phyloP scores from a whole-genome alignment of 1,284 basidiomycete species.

The Trametes polyzona region DNA sequence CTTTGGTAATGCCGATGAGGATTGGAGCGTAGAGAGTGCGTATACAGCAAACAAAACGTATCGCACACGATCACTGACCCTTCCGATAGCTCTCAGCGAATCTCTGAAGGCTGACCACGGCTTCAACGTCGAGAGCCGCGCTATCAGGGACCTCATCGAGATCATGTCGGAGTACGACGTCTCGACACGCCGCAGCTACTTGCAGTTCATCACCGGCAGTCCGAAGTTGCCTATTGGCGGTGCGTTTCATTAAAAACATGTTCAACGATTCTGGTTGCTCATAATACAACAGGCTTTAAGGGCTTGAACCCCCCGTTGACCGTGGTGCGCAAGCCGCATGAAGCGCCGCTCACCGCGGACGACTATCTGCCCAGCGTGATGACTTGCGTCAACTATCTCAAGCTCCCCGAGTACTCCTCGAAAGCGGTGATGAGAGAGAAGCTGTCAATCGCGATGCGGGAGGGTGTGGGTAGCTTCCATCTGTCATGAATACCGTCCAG shows the following conservation, averaged over 20 bases:
- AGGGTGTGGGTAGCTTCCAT: constrained; percentile 95
- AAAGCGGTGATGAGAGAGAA: constrained; percentile 83
- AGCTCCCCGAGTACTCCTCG: constrained; percentile 91
- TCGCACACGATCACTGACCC: constrained; percentile 4
- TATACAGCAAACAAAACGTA: constrained; percentile 19
- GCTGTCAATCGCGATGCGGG: constrained; percentile 80
- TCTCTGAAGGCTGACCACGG: constrained; percentile 98
- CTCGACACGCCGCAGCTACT: constrained; percentile 80
- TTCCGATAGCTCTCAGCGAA: constrained; percentile 76
- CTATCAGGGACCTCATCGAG: constrained; percentile 87
- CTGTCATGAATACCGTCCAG: constrained; percentile 63
- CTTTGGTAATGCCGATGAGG: constrained; percentile 94
- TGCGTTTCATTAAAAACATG: constrained; percentile 40
- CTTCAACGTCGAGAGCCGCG: constrained; percentile 91
- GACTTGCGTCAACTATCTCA: constrained; percentile 98
- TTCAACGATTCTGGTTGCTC: neutral
- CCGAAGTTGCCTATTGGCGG: constrained; percentile 93
- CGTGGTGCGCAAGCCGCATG: constrained; percentile 96
- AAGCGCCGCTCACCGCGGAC: constrained; percentile 87
- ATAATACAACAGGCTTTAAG: constrained; percentile 78
- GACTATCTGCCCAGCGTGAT: constrained; percentile 97
- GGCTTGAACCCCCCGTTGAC: constrained; percentile 94
- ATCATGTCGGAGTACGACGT: constrained; percentile 85
- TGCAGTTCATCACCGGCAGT: constrained; percentile 98
- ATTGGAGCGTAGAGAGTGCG: constrained; percentile 91